Conservation (phyloP, 1,139 yeast genomes). For the Kazachstania sp. region DNA sequence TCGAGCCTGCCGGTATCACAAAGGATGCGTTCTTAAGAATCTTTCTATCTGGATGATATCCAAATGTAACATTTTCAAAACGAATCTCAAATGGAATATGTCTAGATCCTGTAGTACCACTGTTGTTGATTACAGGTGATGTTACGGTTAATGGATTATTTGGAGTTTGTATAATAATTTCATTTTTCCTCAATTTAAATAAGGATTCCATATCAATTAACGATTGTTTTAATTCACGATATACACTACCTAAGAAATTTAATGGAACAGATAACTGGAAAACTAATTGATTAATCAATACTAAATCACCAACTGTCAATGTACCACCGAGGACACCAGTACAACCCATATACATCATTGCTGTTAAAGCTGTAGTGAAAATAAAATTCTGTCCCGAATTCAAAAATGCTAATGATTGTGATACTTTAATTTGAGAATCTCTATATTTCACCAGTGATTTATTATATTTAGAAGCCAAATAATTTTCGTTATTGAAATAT, state of each 20-base stretch:
- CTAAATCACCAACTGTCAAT: slow-evolving; percentile 89
- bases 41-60: slow-evolving; percentile 82
- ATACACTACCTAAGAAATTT: slow-evolving; percentile 89
- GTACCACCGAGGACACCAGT: slow-evolving; percentile 77
- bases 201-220: slow-evolving; percentile 87
- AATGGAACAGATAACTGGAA: slow-evolving; percentile 92
- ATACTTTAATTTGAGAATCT: slow-evolving; percentile 76
- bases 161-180: slow-evolving; percentile 60
- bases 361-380: slow-evolving; percentile 85
- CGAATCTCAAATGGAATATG: slow-evolving; percentile 54
- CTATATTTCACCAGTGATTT: slow-evolving; percentile 67
- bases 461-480: slow-evolving; percentile 74
- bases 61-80: slow-evolving; percentile 89
- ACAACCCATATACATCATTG: slow-evolving; percentile 99
- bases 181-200: slow-evolving; percentile 71
- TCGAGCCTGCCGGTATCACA: slow-evolving; percentile 83
- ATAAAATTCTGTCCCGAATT: slow-evolving; percentile 90
- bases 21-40: slow-evolving; percentile 75
- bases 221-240: slow-evolving; percentile 88
- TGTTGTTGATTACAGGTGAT: background rate
- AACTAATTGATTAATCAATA: slow-evolving; percentile 89
- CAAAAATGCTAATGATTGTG: slow-evolving; percentile 82
- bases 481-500: slow-evolving; percentile 81
- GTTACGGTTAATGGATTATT: slow-evolving; percentile 42
- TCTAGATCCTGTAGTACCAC: background rate